A percentile compares a stretch with the other conserved stretches of the same genome.
phyloP scores from a whole-genome alignment of 768 basidiomycete genomes.

The Kwoniella dendrophila region DNA sequence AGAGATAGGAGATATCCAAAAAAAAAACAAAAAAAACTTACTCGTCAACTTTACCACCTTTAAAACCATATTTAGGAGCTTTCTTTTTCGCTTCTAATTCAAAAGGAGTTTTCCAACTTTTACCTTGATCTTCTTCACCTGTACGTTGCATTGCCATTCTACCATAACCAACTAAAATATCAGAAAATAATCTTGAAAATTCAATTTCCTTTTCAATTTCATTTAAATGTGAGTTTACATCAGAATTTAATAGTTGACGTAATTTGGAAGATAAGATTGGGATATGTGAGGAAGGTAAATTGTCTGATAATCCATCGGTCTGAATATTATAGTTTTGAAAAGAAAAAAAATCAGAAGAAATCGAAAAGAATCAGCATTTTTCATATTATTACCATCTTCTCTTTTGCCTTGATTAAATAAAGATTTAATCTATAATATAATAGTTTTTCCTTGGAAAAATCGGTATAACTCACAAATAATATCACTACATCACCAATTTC shows the following conservation, averaged over 20 bases:
- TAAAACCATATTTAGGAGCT: conserved; percentile 38
- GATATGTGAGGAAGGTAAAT: conserved; percentile 49
- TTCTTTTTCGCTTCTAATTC: conserved; percentile 52
- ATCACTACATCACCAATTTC: conserved; percentile 51
- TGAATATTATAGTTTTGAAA: conserved; percentile 12
- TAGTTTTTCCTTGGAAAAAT: not conserved
- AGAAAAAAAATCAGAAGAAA: not conserved
- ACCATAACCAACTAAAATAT: conserved; percentile 53
- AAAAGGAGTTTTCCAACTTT: conserved; percentile 54
- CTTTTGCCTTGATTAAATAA: no score
- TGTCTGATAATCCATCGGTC: conserved; percentile 56
- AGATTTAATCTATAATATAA: no score
- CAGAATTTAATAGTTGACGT: conserved; percentile 32
- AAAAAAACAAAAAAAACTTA: conserved; percentile 29
- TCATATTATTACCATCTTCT: no score
- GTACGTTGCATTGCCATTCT: conserved; percentile 52
- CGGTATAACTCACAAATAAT: conserved; percentile 45
- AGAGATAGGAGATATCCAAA: no score
- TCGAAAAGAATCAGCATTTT: not conserved
- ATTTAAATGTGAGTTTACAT: conserved; percentile 43
- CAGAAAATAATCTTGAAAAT: conserved; percentile 47
- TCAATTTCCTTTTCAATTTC: conserved; percentile 41
- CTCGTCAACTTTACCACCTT: conserved; percentile 57
- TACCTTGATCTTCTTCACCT: conserved; percentile 41
- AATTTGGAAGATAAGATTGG: conserved; percentile 42